Evolutionary conservation across 306 rosid genomes (phyloP), one percentile per base, ranked within the genome.

Genomic region (Abrus precatorius): DNA sequence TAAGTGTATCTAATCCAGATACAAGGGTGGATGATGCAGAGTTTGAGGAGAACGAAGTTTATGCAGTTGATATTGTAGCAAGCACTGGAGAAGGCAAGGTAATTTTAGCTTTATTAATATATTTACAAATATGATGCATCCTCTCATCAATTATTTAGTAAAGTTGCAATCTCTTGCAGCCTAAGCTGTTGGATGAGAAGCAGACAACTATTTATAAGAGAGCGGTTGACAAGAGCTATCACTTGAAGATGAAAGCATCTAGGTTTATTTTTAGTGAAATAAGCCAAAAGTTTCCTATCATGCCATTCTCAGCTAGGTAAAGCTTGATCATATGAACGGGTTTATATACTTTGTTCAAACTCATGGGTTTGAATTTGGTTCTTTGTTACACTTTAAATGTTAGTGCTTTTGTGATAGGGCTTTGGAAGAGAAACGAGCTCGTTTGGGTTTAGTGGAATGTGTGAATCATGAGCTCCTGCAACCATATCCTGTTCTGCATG

Each of bases 31-130:
- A 95, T 29, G 98, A 95, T 38, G 93, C 93, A 1, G 98, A 95
- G 63, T 95, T 95, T 84, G 98, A 91, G 90, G 99, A 95, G 87
- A 95, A 95, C 45, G 99, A 95, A 86, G 91, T 95, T 27, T 95
- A 93, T 83, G 86, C 99, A 47, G 86, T 95, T 72, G 99, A 95
- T 82, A 95, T 95, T 7, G 98, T 95, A 13, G 76, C 98, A 69
- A 95, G 97, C 84, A 87, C 97, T 0, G 99, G 99, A 14, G 99
- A 95, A n/a, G 99, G 99, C 55, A 91, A 93, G 92, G 98, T 95
- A 84, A 80, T 27, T 14, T 20, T 65, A 9, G 1, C 10, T 67
- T 41, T 41, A 4, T 20, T 27, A 6, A 43, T 1, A 9, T 7
- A 43, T 20, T 52, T 54, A 14, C 11, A 10, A 41, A 29, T 72